Evolutionary conservation across 306 rosid genomes (phyloP).

Genomic region (Arachis hypogaea): DNA sequence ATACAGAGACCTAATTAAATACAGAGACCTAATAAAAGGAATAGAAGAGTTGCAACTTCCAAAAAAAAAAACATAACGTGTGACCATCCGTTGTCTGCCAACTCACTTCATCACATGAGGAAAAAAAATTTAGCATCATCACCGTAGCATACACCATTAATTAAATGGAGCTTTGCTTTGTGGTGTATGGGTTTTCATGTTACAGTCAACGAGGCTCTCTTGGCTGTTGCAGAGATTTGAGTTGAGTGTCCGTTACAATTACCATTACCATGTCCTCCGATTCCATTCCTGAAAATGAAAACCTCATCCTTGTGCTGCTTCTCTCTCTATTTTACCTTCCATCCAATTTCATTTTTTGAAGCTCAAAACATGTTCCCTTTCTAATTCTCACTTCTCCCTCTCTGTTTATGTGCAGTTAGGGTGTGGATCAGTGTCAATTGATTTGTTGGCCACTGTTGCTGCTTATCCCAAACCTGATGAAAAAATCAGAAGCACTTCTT

Average conservation of each 20-base stretch:
- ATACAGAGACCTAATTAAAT: no score
- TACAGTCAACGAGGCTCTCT: neutral
- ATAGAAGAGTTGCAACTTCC: no score
- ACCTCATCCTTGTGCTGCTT: slow-evolving; percentile 55
- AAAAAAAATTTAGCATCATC: no score
- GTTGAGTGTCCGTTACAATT: slow-evolving; percentile 4
- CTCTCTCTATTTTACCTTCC: neutral
- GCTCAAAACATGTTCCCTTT: slow-evolving; percentile 19
- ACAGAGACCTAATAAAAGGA: no score
- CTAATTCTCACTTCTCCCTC: no score
- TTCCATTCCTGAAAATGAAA: slow-evolving; percentile 52
- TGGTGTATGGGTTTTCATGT: neutral
- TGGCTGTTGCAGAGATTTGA: slow-evolving; percentile 27
- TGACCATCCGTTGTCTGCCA: no score
- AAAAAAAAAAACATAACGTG: no score
- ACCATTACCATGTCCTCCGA: slow-evolving; percentile 50
- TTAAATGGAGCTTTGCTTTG: neutral
- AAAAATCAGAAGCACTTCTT: slow-evolving; percentile 76
- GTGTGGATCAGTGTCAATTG: slow-evolving; percentile 58
- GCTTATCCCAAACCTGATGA: slow-evolving; percentile 75
- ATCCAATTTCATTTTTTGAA: neutral
- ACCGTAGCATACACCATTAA: no score
- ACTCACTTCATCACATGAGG: no score
- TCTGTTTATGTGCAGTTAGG: slow-evolving; percentile 55
- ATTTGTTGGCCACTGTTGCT: slow-evolving; percentile 69